phyloP scores from a whole-genome alignment of 208 protist genomes.

The Herpetomonas samuelpessoai region DNA sequence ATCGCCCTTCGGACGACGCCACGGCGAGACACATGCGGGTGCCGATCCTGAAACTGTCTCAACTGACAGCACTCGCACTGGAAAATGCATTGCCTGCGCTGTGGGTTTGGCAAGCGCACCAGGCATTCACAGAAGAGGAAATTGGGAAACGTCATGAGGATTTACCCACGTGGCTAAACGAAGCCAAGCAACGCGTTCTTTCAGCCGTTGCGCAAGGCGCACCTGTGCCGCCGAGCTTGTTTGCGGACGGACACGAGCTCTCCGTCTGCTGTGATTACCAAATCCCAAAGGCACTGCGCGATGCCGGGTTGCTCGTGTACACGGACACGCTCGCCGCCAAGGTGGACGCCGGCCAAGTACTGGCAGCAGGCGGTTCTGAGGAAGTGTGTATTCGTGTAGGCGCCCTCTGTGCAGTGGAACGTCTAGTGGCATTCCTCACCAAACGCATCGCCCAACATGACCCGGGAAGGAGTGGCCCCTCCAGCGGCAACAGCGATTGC shows the following conservation, averaged over 20 bases:
- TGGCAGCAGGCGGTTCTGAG: slow-evolving; percentile 39
- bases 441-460: not conserved
- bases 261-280: slow-evolving; percentile 89
- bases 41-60: slow-evolving; percentile 73
- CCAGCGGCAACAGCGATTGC: not conserved
- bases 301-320: slow-evolving; percentile 63
- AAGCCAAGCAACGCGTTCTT: no score
- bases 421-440: slow-evolving; percentile 40
- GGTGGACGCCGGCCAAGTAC: slow-evolving; percentile 51
- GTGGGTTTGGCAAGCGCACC: slow-evolving; percentile 21
- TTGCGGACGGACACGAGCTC: slow-evolving; percentile 44
- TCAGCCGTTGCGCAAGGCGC: no score
- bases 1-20: not conserved
- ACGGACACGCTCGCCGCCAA: slow-evolving; percentile 26
- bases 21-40: slow-evolving; percentile 14
- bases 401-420: slow-evolving; percentile 44
- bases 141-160: no score
- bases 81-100: slow-evolving; percentile 43
- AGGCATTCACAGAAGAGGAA: no score
- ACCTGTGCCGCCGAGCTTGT: slow-evolving; percentile 17
- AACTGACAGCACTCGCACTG: slow-evolving; percentile 68
- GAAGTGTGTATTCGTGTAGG: slow-evolving; percentile 69
- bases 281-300: slow-evolving; percentile 74
- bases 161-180: no score
- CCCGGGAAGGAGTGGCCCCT: slow-evolving; percentile 6